A percentile compares a stretch with the other conserved stretches of the same genome.
phyloP scores from a whole-genome alignment of 805 yeast genomes.

The Candida jianshihensis region DNA sequence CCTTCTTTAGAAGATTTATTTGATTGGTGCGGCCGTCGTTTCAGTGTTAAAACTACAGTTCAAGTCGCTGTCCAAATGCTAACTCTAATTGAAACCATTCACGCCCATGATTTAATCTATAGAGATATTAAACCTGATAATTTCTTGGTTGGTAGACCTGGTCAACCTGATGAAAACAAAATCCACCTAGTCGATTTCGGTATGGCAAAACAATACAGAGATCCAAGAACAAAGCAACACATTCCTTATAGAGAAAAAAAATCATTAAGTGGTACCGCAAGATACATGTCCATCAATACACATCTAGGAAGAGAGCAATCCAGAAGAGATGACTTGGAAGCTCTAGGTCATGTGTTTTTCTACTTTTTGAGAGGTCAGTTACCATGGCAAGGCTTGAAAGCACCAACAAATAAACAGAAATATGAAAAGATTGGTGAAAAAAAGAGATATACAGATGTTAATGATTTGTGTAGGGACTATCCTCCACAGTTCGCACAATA shows the following conservation, averaged over 20 bases:
- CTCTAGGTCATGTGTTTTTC: conserved; percentile 93
- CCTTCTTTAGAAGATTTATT: conserved; percentile 94
- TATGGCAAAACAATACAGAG: conserved; percentile 97
- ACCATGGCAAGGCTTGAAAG: conserved; percentile 99
- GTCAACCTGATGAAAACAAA: conserved; percentile 72
- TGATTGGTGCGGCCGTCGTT: conserved; percentile 96
- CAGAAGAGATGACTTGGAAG: conserved; percentile 93
- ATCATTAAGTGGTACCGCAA: conserved; percentile 94
- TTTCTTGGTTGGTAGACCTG: conserved; percentile 87
- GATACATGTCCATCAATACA: conserved; percentile 96
- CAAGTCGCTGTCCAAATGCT: conserved; percentile 96
- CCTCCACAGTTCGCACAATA: conserved; percentile 94
- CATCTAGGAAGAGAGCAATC: conserved; percentile 96
- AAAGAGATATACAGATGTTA: conserved; percentile 82
- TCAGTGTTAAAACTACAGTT: conserved; percentile 80
- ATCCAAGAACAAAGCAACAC: conserved; percentile 91
- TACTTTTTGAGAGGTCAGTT: conserved; percentile 89
- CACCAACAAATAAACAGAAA: conserved; percentile 95
- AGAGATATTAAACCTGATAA: conserved; percentile 98
- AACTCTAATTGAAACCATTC: conserved; percentile 75
- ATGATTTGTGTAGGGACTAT: conserved; percentile 61
- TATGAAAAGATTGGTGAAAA: conserved; percentile 97
- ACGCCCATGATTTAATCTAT: conserved; percentile 84
- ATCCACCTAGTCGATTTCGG: conserved; percentile 95
- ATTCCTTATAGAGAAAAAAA: conserved; percentile 96